These are phyloP conservation scores for Eremochloa ophiuroides DNA, from an alignment of 176 grass and related monocot species.

Conservation along the genomic window DNA sequence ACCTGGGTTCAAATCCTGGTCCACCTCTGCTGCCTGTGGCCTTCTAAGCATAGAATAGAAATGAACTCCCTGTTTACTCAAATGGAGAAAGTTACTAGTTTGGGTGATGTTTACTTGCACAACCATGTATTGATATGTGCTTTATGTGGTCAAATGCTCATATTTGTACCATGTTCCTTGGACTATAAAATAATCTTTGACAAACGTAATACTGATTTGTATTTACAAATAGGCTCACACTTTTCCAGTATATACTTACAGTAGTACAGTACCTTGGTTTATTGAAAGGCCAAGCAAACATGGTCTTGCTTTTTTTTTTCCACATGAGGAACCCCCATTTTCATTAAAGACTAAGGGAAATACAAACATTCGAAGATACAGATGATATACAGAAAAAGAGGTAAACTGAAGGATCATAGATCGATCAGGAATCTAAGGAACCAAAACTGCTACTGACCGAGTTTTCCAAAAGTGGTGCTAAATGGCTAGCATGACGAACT, in stretches of 20 bases:
- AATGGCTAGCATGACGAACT: too few species aligned
- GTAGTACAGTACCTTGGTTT: not conserved
- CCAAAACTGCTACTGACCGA: too few species aligned
- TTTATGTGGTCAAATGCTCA: not conserved
- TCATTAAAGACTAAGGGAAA: too few species aligned
- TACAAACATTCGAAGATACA: too few species aligned
- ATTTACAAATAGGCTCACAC: not conserved
- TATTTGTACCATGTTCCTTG: not conserved
- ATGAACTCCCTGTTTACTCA: not conserved
- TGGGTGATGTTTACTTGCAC: not conserved
- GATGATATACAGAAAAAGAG: too few species aligned
- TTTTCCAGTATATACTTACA: not conserved
- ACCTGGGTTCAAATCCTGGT: too few species aligned
- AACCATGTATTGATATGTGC: not conserved
- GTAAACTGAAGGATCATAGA: too few species aligned
- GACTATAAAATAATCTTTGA: not conserved
- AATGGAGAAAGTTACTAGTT: not conserved
- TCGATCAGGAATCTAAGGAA: too few species aligned
- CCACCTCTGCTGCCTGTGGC: not conserved
- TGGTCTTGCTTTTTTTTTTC: slow-evolving; percentile 4
- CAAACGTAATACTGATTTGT: not conserved
- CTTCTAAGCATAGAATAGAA: not conserved
- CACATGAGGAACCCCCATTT: too few species aligned
- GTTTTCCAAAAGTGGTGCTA: too few species aligned
- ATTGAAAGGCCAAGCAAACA: not conserved